Evolutionary conservation across 805 yeast species (phyloP).

Genomic region (Ogataea methanolica): DNA sequence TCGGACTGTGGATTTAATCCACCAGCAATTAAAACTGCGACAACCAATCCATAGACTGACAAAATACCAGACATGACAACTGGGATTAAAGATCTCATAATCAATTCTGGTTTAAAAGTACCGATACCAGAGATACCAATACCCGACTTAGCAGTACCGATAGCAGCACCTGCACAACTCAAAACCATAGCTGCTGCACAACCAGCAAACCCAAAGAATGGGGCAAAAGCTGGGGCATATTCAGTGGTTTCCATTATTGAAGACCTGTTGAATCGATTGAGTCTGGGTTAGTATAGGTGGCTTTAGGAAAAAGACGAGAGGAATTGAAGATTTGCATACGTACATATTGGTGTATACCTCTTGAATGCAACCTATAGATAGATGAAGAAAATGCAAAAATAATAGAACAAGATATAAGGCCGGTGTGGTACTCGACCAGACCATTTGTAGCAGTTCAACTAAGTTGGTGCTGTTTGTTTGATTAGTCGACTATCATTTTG

Average conservation of each 20-base stretch:
- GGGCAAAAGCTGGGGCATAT: conserved; percentile 88
- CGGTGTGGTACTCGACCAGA: no score
- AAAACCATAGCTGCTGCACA: conserved; percentile 90
- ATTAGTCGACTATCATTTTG: no score
- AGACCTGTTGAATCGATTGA: conserved; percentile 9
- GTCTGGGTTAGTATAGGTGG: no score
- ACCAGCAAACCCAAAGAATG: conserved; percentile 97
- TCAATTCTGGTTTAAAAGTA: conserved; percentile 93
- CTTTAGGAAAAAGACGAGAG: no score
- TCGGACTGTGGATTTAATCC: conserved; percentile 72
- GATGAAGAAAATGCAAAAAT: no score
- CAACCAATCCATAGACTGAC: conserved; percentile 95
- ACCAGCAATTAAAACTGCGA: conserved; percentile 91
- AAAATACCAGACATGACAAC: conserved; percentile 98
- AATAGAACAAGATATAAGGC: no score
- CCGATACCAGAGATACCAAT: conserved; percentile 98
- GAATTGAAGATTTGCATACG: no score
- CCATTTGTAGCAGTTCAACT: no score
- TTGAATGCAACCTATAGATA: no score
- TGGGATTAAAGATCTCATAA: conserved; percentile 93
- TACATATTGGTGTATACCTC: no score
- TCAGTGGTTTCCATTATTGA: conserved; percentile 37
- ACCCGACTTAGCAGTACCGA: conserved; percentile 97
- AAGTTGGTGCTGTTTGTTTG: no score
- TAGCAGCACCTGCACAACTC: conserved; percentile 96